phyloP scores from a whole-genome alignment of 306 rosid species.

The Cicer cuneatum region DNA sequence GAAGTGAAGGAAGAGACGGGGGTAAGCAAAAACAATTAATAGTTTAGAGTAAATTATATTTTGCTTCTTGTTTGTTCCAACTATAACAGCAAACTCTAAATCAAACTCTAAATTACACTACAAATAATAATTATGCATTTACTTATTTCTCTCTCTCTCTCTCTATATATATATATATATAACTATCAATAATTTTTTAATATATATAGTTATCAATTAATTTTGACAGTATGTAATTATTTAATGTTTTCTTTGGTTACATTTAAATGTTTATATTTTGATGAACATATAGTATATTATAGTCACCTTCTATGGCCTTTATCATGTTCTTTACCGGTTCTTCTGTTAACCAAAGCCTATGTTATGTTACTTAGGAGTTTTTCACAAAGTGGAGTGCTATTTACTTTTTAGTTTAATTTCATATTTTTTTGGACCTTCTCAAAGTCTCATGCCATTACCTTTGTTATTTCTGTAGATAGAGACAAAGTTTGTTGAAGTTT shows the following conservation, averaged over 20 bases:
- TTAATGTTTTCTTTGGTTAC: no score
- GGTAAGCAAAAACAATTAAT: conserved; percentile 53
- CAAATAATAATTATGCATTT: no score
- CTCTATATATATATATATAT: no score
- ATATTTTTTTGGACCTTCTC: conserved; percentile 16
- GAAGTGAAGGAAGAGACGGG: conserved; percentile 98
- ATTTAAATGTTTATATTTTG: no score
- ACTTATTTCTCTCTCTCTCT: no score
- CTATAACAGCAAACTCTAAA: not conserved
- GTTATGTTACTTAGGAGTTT: not conserved
- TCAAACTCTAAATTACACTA: not conserved
- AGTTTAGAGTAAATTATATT: not conserved
- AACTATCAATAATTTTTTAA: no score
- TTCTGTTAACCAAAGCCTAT: not conserved
- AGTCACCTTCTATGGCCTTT: not conserved
- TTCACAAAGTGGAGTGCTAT: not conserved
- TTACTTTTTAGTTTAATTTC: not conserved
- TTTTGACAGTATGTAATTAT: no score
- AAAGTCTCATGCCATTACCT: conserved; percentile 39
- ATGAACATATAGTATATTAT: not conserved
- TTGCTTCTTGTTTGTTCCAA: not conserved
- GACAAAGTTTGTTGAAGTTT: conserved; percentile 74
- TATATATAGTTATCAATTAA: no score
- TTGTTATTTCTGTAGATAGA: conserved; percentile 61
- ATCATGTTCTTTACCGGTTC: not conserved